phyloP scores from a whole-genome alignment of 2,329 filamentous ascomycete genomes.

The Sclerotinia borealis region DNA sequence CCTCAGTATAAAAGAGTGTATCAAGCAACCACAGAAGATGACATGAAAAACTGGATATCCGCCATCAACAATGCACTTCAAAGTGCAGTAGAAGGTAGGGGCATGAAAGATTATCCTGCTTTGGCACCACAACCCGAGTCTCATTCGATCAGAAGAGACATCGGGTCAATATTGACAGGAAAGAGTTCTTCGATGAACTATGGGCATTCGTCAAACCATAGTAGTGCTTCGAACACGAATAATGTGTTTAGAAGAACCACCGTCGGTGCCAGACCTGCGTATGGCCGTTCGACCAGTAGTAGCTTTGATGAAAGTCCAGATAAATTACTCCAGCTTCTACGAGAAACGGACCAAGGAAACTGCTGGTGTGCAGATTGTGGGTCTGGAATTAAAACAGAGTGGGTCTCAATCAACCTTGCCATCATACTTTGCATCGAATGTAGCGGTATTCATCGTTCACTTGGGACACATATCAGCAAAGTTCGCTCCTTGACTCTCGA shows the following conservation, averaged over 20 bases:
- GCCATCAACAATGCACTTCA: conserved; percentile 97
- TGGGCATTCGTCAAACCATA: conserved; percentile 41
- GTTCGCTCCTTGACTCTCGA: conserved; percentile 91
- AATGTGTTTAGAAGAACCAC: conserved; percentile 80
- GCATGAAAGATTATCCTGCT: conserved; percentile 48
- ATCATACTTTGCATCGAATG: conserved; percentile 98
- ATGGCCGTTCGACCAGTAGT: conserved; percentile 61
- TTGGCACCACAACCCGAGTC: conserved; percentile 34
- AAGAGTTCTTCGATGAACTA: conserved; percentile 69
- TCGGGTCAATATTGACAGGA: conserved; percentile 86
- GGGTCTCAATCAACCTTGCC: conserved; percentile 96
- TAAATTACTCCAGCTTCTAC: conserved; percentile 77
- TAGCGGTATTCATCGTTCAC: conserved; percentile 90
- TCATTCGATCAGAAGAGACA: conserved; percentile 67
- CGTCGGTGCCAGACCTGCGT: conserved; percentile 77
- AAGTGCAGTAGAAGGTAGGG: conserved; percentile 83
- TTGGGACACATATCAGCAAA: conserved; percentile 97
- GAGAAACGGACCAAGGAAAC: conserved; percentile 88
- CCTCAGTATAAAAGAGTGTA: conserved; percentile 94
- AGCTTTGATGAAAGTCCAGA: conserved; percentile 77
- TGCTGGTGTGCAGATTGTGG: conserved; percentile 92
- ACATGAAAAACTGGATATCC: conserved; percentile 94
- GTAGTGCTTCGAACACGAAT: conserved; percentile 34
- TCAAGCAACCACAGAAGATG: conserved; percentile 94
- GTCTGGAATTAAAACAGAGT: conserved; percentile 87